Evolutionary conservation across 371 early-diverging fungal genomes (phyloP).

Genomic region (Parasitella parasitica): DNA sequence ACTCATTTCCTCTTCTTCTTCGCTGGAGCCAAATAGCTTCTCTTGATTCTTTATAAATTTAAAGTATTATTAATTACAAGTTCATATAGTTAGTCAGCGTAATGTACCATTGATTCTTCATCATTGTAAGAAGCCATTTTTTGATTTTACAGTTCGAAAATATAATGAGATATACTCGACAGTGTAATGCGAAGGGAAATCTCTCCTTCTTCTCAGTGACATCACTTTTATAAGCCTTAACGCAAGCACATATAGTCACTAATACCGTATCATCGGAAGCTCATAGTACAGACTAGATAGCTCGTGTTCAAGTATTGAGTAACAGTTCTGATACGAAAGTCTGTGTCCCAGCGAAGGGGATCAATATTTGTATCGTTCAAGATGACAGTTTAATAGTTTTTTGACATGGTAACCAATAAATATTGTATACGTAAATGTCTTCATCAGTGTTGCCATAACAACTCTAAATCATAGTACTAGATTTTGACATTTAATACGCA

Average conservation of each 20-base stretch:
- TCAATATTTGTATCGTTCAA: too few relatives aligned
- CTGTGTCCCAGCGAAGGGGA: too few relatives aligned
- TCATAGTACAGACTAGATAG: not conserved
- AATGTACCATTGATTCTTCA: constrained; percentile 11
- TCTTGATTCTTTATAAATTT: constrained; percentile 10
- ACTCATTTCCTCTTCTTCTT: constrained; percentile 38
- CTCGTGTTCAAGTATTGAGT: not conserved
- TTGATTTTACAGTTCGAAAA: too few relatives aligned
- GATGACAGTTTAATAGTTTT: too few relatives aligned
- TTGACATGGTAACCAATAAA: too few relatives aligned
- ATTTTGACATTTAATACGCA: too few relatives aligned
- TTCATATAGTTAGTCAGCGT: too few relatives aligned
- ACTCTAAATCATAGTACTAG: too few relatives aligned
- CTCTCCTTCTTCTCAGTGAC: not conserved
- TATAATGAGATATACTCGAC: not conserved
- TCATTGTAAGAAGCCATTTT: constrained; percentile 19
- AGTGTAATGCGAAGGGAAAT: not conserved
- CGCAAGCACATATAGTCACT: not conserved
- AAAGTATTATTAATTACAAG: not conserved
- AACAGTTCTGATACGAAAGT: too few relatives aligned
- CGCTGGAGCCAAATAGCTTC: constrained; percentile 24
- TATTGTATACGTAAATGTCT: too few relatives aligned
- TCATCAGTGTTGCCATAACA: too few relatives aligned
- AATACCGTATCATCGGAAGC: not conserved
- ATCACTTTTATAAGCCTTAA: not conserved